These are phyloP conservation scores for Backusella parvicylindrica DNA, from an alignment of 192 early-diverging fungal species.

Conservation along the genomic window DNA sequence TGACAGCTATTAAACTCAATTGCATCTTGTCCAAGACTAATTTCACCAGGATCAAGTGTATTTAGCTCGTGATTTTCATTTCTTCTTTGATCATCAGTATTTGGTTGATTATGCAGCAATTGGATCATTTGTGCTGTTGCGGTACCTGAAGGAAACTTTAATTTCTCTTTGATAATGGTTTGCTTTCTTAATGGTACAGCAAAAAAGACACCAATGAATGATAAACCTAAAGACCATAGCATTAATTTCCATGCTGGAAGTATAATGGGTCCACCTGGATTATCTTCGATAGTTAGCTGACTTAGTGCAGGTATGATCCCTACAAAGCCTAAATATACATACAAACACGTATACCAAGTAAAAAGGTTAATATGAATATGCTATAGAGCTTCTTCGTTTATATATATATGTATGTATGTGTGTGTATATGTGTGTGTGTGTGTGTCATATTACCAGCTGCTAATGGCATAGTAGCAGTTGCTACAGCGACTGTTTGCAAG, in stretches of 20 bases:
- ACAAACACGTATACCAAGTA: no score
- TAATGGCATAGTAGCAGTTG: conserved; percentile 88
- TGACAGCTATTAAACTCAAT: conserved; percentile 6
- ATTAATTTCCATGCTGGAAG: conserved; percentile 49
- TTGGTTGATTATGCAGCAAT: conserved; percentile 51
- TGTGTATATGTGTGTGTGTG: no score
- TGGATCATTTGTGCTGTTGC: conserved; percentile 86
- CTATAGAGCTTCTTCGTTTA: not conserved
- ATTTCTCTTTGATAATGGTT: conserved; percentile 76
- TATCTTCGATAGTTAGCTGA: conserved; percentile 56
- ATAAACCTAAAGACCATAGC: conserved; percentile 70
- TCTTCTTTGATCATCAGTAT: conserved; percentile 10
- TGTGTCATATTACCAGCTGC: conserved; percentile 41
- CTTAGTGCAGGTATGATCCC: conserved; percentile 82
- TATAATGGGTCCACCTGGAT: conserved; percentile 50
- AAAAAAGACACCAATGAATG: conserved; percentile 90
- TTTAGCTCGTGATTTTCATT: not conserved
- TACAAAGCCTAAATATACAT: conserved; percentile 57
- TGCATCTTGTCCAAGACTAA: not conserved
- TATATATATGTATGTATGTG: no score
- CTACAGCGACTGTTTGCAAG: conserved; percentile 79
- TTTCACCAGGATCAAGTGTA: not conserved
- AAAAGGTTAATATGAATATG: not conserved
- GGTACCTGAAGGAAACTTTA: conserved; percentile 81
- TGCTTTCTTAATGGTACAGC: conserved; percentile 76